These are phyloP conservation scores for Didymella arachidicola DNA, from an alignment of 2,329 filamentous ascomycete species.

Conservation along the genomic window DNA sequence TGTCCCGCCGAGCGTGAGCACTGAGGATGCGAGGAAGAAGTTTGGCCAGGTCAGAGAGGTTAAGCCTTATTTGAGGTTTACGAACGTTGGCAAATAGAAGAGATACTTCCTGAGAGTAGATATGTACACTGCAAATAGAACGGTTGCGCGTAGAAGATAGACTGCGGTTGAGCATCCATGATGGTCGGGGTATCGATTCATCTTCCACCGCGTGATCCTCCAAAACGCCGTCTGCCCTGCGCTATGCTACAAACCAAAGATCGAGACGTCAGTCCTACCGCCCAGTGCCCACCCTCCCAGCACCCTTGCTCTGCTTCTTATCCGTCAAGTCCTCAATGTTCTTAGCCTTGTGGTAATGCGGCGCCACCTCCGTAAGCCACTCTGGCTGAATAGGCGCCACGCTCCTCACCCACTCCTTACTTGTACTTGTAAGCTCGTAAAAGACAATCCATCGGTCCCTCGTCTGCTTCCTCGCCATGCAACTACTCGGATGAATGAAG, in stretches of 20 bases:
- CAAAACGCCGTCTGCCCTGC: slow-evolving; percentile 4
- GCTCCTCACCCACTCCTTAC: slow-evolving; percentile 91
- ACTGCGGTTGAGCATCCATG: neutral
- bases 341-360: slow-evolving; percentile 93
- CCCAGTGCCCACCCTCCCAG: slow-evolving; percentile 25
- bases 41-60: slow-evolving; percentile 76
- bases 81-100: slow-evolving; percentile 55
- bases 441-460: slow-evolving; percentile 90
- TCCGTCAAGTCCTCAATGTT: slow-evolving; percentile 82
- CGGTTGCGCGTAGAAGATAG: neutral
- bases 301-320: slow-evolving; percentile 71
- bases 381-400: slow-evolving; percentile 83
- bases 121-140: neutral
- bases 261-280: neutral
- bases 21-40: slow-evolving; percentile 84
- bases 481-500: slow-evolving; percentile 85
- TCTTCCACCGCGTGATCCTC: neutral
- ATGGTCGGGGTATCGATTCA: slow-evolving; percentile 14
- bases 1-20: slow-evolving; percentile 81
- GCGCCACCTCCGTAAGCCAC: slow-evolving; percentile 89
- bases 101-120: neutral
- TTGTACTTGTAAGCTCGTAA: slow-evolving; percentile 81
- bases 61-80: slow-evolving; percentile 77
- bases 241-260: slow-evolving; percentile 14
- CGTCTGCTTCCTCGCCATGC: slow-evolving; percentile 72